phyloP scores from a whole-genome alignment of 805 yeast species.

The Candida gorgasii region DNA sequence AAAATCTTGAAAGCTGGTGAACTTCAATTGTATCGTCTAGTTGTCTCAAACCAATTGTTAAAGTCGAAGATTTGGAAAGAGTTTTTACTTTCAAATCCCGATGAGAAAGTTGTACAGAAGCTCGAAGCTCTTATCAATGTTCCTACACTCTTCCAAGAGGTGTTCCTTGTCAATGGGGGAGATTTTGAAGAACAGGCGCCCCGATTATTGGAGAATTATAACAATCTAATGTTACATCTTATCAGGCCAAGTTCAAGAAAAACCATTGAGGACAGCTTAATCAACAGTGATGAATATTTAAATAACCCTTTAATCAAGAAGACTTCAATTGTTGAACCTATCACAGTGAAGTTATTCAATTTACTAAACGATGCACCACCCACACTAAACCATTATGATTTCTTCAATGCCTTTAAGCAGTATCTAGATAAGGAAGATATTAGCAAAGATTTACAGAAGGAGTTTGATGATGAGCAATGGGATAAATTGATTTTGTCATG shows the following conservation, averaged over 20 bases:
- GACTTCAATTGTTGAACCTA: constrained; percentile 34
- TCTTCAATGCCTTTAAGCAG: constrained; percentile 60
- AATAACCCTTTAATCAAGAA: constrained; percentile 4
- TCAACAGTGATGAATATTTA: constrained; percentile 13
- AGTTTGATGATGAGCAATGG: constrained; percentile 48
- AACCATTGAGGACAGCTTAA: constrained; percentile 31
- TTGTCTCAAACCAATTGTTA: constrained; percentile 29
- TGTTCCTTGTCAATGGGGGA: constrained; percentile 40
- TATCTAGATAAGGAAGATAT: constrained; percentile 35
- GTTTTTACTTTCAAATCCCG: constrained; percentile 16
- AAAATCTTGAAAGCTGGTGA: constrained; percentile 21
- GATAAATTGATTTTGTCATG: constrained; percentile 64
- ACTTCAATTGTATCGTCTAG: constrained; percentile 32
- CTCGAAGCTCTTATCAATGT: background rate
- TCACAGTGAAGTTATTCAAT: constrained; percentile 58
- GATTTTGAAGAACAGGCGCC: constrained; percentile 18
- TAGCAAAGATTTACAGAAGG: constrained; percentile 16
- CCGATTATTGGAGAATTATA: constrained; percentile 36
- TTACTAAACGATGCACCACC: constrained; percentile 80
- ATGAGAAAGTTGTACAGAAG: constrained; percentile 2
- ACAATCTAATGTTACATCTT: constrained; percentile 38
- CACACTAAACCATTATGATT: constrained; percentile 65
- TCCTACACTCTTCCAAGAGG: constrained; percentile 35
- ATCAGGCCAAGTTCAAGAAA: constrained; percentile 37
- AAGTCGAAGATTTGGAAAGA: constrained; percentile 26